phyloP scores from a whole-genome alignment of 2,329 filamentous ascomycete genomes.

The Lomentospora prolificans region DNA sequence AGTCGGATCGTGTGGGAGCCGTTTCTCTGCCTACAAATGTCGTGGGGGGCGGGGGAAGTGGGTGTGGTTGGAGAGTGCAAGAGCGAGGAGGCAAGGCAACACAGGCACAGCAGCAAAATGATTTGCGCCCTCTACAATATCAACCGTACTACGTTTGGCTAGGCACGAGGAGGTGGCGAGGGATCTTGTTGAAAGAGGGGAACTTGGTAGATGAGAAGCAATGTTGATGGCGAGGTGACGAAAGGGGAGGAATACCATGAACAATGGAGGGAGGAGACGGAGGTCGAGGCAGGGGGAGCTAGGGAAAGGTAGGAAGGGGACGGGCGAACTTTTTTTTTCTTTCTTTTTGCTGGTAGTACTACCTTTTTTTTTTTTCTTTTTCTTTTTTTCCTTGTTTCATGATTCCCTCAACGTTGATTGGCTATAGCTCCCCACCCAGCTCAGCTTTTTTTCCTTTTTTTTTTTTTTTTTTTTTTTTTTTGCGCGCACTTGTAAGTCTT shows the following conservation, averaged over 20 bases:
- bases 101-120: not conserved
- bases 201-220: not conserved
- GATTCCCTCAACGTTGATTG: not conserved
- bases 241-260: not conserved
- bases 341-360: conserved; percentile 5
- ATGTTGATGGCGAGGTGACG: not conserved
- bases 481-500: not conserved
- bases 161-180: conserved; percentile 1
- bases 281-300: conserved; percentile 2
- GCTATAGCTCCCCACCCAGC: not conserved
- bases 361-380: not conserved
- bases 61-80: conserved; percentile 10
- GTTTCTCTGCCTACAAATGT: not conserved
- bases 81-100: conserved; percentile 1
- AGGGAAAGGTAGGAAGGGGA: conserved; percentile 12
- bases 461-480: conserved; percentile 7
- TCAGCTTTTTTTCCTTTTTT: conserved; percentile 1
- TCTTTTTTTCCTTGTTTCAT: not conserved
- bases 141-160: not conserved
- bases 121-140: not conserved
- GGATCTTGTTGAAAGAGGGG: not conserved
- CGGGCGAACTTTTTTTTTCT: conserved; percentile 7
- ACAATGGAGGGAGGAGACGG: not conserved
- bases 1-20: conserved; percentile 6
- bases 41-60: conserved; percentile 10